Percentiles rank a stretch among this genome's conserved stretches.
These are phyloP conservation scores for Mayamaea pseudoterrestris DNA, from an alignment of 108 stramenopile species.

Conservation along the genomic window DNA sequence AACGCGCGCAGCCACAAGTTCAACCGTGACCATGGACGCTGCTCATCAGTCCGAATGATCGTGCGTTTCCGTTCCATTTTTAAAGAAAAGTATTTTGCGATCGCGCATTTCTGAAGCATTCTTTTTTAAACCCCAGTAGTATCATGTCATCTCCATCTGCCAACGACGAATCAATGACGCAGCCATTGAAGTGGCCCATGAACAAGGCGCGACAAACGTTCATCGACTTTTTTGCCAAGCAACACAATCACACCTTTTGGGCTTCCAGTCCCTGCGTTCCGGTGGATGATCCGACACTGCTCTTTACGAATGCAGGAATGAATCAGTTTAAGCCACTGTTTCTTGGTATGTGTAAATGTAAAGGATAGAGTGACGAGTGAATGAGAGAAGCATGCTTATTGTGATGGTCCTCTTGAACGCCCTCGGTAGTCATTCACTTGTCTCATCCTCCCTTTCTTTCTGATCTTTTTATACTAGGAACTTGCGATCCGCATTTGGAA, in stretches of 20 bases:
- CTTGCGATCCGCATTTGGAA: conserved; percentile 82
- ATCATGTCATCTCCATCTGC: no score
- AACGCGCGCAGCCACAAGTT: no score
- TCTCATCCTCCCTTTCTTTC: neutral
- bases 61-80: no score
- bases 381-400: no score
- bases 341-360: conserved; percentile 58
- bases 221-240: conserved; percentile 85
- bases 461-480: conserved; percentile 13
- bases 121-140: no score
- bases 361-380: no score
- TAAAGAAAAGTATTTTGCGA: no score
- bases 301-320: conserved; percentile 99
- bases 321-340: conserved; percentile 99
- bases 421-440: no score
- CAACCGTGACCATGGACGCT: no score
- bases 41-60: no score
- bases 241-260: conserved; percentile 80
- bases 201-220: conserved; percentile 89
- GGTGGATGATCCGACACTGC: conserved; percentile 97
- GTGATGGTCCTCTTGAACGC: no score
- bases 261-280: conserved; percentile 92
- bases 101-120: no score
- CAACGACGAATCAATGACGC: conserved; percentile 14
- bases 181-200: conserved; percentile 82